These are phyloP conservation scores for Geoglossum glabrum DNA, from an alignment of 495 filamentous ascomycete genomes.

Conservation along the genomic window DNA sequence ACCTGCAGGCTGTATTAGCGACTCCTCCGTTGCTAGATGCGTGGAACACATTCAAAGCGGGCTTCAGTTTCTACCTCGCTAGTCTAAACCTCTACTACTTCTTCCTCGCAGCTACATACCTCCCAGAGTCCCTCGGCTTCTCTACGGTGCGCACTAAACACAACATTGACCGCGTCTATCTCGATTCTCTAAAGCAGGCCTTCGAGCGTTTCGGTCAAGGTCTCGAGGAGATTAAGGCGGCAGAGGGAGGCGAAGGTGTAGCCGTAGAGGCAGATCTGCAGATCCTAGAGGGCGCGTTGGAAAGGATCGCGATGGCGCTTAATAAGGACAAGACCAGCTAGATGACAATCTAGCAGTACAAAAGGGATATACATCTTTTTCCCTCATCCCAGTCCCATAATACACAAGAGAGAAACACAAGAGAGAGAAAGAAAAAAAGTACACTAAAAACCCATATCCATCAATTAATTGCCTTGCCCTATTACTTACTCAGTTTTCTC, in stretches of 20 bases:
- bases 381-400: too few species aligned
- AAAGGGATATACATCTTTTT: too few species aligned
- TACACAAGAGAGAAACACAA: too few species aligned
- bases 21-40: background rate
- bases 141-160: background rate
- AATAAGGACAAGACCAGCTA: too few species aligned
- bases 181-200: background rate
- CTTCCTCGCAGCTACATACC: background rate
- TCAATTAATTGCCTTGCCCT: too few species aligned
- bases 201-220: background rate
- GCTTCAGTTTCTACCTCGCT: background rate
- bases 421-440: too few species aligned
- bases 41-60: background rate
- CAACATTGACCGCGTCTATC: background rate
- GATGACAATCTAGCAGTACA: too few species aligned
- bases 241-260: background rate
- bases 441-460: too few species aligned
- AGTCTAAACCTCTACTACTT: slow-evolving; percentile 1
- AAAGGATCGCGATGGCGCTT: background rate
- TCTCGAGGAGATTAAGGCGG: background rate
- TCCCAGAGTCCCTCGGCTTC: background rate
- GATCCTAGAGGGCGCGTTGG: background rate
- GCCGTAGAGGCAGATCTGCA: background rate
- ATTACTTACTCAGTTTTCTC: too few species aligned
- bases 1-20: slow-evolving; percentile 10